phyloP scores from a whole-genome alignment of 768 basidiomycete genomes.

The Suillus bovinus region DNA sequence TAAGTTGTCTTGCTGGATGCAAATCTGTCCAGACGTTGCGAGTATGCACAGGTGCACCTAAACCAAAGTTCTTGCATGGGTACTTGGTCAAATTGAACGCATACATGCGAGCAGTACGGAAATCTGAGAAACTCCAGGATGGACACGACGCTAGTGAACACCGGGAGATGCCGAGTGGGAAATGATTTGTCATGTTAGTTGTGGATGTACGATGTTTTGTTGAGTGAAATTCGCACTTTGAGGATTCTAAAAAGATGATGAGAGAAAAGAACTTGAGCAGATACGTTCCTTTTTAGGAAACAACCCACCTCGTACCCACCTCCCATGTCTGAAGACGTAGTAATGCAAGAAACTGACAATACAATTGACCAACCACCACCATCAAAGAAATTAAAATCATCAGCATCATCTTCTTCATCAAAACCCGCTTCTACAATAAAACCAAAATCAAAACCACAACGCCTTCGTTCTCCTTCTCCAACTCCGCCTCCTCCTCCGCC shows the following conservation, averaged over 20 bases:
- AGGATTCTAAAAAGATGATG: not conserved
- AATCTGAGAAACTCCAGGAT: too few relatives aligned
- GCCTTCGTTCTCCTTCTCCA: constrained; percentile 55
- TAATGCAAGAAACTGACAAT: constrained; percentile 25
- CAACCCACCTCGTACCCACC: constrained; percentile 24
- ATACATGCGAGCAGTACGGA: too few relatives aligned
- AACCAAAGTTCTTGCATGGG: too few relatives aligned
- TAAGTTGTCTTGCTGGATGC: too few relatives aligned
- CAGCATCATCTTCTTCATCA: constrained; percentile 21
- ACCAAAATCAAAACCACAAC: constrained; percentile 51
- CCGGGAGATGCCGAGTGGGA: not conserved
- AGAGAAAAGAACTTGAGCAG: not conserved
- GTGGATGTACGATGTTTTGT: constrained; percentile 1
- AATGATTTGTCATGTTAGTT: not conserved
- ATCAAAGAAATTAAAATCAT: constrained; percentile 29
- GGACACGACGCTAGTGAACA: too few relatives aligned
- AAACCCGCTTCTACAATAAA: constrained; percentile 41
- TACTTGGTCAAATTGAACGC: too few relatives aligned
- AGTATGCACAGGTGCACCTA: too few relatives aligned
- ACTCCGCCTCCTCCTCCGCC: constrained; percentile 51
- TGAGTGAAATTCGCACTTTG: not conserved
- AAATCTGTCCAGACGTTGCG: too few relatives aligned
- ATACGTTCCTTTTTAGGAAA: constrained; percentile 31
- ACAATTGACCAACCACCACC: constrained; percentile 30
- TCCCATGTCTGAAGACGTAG: constrained; percentile 30